These are phyloP conservation scores for Pseudovirgaria hyperparasitica DNA, from an alignment of 2,329 filamentous ascomycete genomes.

Conservation along the genomic window DNA sequence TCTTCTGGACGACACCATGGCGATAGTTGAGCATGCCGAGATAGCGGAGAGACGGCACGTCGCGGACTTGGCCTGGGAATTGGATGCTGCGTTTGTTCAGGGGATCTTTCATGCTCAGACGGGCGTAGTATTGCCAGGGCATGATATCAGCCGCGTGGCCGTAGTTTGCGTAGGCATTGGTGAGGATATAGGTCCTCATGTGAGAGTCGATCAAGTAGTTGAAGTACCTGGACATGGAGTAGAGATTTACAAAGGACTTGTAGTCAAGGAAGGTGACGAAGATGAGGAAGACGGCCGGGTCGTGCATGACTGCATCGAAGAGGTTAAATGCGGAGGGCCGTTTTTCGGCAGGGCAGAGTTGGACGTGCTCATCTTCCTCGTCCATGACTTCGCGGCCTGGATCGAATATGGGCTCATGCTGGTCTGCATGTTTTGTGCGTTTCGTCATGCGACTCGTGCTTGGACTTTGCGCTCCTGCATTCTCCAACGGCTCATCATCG, in stretches of 20 bases:
- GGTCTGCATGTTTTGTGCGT: conserved; percentile 1
- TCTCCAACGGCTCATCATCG: conserved; percentile 1
- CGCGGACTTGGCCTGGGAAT: conserved; percentile 32
- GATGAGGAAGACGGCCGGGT: conserved; percentile 23
- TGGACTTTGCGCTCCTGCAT: background rate
- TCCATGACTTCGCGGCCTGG: conserved; percentile 14
- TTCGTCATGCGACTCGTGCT: background rate
- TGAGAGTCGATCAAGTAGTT: conserved; percentile 29
- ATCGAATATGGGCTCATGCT: conserved; percentile 9
- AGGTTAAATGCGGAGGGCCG: conserved; percentile 15
- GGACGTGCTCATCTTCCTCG: conserved; percentile 7
- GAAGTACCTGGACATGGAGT: conserved; percentile 27
- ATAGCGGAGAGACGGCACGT: conserved; percentile 53
- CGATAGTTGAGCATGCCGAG: conserved; percentile 47
- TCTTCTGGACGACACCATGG: conserved; percentile 36
- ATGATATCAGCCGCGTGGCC: conserved; percentile 47
- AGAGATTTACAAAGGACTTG: conserved; percentile 15
- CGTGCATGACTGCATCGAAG: conserved; percentile 20
- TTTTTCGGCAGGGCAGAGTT: background rate
- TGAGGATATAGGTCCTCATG: conserved; percentile 43
- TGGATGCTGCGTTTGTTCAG: no score
- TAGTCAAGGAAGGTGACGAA: conserved; percentile 16
- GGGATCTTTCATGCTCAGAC: conserved; percentile 50
- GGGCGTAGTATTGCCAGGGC: conserved; percentile 45
- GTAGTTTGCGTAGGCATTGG: conserved; percentile 39